Conservation (phyloP, 257 asterid genomes). For the Rubia yunnanensis region DNA sequence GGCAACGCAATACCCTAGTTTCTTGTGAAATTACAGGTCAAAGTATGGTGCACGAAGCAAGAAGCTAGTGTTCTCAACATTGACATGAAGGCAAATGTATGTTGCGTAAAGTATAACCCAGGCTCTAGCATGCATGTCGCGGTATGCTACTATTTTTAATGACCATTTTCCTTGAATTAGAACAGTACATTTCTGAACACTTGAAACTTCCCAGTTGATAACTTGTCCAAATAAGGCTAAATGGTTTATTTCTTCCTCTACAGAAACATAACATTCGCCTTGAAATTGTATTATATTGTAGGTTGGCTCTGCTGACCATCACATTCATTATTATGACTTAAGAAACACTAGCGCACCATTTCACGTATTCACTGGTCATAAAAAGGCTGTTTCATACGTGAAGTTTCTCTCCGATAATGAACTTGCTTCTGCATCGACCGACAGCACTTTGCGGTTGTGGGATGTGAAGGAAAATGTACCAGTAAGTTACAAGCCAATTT, state of each 20-base stretch:
- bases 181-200: not conserved
- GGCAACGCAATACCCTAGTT: not conserved
- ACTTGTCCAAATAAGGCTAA: not conserved
- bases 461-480: conserved; percentile 30
- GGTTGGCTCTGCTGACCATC: conserved; percentile 48
- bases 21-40: conserved; percentile 28
- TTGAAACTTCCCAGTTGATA: not conserved
- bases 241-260: not conserved
- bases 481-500: conserved; percentile 12
- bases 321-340: conserved; percentile 38
- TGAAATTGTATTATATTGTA: conserved; percentile 6
- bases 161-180: not conserved
- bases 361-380: conserved; percentile 36
- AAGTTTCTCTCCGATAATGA: conserved; percentile 37
- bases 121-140: conserved; percentile 32
- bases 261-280: not conserved
- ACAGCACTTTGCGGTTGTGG: conserved; percentile 34
- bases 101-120: conserved; percentile 43
- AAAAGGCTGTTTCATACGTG: conserved; percentile 37
- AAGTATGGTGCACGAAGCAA: conserved; percentile 42
- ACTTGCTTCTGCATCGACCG: conserved; percentile 45
- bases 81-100: conserved; percentile 42
- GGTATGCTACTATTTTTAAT: conserved; percentile 14
- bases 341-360: conserved; percentile 33
- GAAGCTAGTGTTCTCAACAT: conserved; percentile 37